Evolutionary conservation across 1,284 basidiomycete genomes (phyloP), one percentile per base, ranked within the genome.

Genomic region (Microbotryomycetes sp.): DNA sequence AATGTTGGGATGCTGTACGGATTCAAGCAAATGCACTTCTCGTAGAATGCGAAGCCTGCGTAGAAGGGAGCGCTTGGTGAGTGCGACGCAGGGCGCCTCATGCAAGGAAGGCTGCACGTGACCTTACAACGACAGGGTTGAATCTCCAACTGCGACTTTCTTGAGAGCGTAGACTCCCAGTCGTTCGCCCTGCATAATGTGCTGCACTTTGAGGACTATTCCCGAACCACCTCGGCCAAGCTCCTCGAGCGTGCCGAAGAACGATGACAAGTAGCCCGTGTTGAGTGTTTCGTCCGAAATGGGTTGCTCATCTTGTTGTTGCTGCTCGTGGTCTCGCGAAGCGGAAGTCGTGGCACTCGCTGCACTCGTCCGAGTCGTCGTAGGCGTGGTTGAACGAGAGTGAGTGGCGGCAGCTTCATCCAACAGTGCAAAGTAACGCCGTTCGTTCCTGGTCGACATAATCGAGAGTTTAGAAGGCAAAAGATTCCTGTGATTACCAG

Each of bases 11-110:
- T 73, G 72, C 16, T 67, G 62, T 6, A 71, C 55, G 1, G 63
- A 52, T 25, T 72, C 71, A 52, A 73, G 68, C 5, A 70, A 65
- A 42, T 71, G 71, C 14, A 73, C 69, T 53, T 73, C 72, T 19
- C 65, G 65, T 9, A 73, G 62, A 22, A 67, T 58, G 14, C 46
- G 48, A 6, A 69, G 60, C n/a, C 52, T 61, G 51, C 19, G 14
- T 50, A 14, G 14, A 62, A 52, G 25, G 19, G 4, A 45, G 26
- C 16, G 45, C 9, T 30, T 16, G 19, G 26, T 31, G 25, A 15
- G 14, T 6, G 25, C 23, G 47, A 6, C 28, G 4, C 19, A 49
- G 47, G 4, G 23, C n/a, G 47, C 19, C 26, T 48, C 28, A 4
- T 9, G 4, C 16, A 36, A 14, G 16, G n/a, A 26, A 12, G 36